These are phyloP conservation scores for Theobroma grandiflorum DNA, from an alignment of 441 rosid genomes.

Conservation along the genomic window DNA sequence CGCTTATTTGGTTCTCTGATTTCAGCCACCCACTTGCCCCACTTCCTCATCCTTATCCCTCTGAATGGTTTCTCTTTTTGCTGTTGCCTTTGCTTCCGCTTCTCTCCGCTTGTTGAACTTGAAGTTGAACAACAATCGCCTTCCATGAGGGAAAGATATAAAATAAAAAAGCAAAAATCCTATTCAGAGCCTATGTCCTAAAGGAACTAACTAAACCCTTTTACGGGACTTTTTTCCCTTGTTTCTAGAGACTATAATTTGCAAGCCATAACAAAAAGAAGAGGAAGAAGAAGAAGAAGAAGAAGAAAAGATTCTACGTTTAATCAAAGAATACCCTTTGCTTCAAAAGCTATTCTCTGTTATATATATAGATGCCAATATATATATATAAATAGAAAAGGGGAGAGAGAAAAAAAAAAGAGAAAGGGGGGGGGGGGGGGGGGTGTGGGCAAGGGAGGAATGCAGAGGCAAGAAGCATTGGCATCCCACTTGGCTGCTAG, in stretches of 20 bases:
- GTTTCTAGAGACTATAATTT: constrained; percentile 13
- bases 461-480: constrained; percentile 19
- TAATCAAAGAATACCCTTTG: constrained; percentile 31
- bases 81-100: constrained; percentile 40
- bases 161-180: not conserved
- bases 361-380: constrained; percentile 18
- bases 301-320: constrained; percentile 18
- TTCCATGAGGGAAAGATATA: constrained; percentile 36
- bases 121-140: constrained; percentile 41
- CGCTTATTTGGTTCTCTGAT: constrained; percentile 89
- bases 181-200: not conserved
- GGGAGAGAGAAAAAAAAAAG: not conserved
- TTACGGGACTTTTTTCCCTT: not conserved
- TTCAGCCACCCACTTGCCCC: constrained; percentile 96
- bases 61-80: constrained; percentile 71
- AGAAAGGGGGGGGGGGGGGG: not conserved
- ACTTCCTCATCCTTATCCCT: constrained; percentile 93
- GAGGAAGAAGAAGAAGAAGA: not conserved
- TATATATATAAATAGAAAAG: not conserved
- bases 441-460: not conserved
- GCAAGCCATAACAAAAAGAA: constrained; percentile 10
- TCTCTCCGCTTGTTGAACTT: constrained; percentile 23
- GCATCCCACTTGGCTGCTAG: constrained; percentile 61
- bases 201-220: not conserved
- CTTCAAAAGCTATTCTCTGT: not conserved